Conservation (phyloP, 495 filamentous ascomycete species). For the Hyaloscypha hepaticicola region DNA sequence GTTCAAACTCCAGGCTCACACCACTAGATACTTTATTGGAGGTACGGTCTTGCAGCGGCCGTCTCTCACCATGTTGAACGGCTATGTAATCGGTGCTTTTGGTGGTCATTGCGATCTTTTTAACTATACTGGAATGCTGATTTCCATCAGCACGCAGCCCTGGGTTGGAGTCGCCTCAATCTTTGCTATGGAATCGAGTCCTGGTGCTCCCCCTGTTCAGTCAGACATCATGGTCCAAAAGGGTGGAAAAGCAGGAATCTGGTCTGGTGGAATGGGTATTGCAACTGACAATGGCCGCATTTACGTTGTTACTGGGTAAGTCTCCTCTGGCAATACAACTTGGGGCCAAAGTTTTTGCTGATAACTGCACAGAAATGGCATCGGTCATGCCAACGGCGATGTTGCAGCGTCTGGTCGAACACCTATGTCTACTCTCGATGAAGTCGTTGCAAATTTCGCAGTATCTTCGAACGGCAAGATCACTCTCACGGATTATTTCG, state of each 20-base stretch:
- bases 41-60: slow-evolving; percentile 45
- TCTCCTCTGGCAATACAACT: neutral
- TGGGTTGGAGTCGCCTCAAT: slow-evolving; percentile 27
- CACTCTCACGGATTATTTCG: slow-evolving; percentile 41
- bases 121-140: slow-evolving; percentile 46
- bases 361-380: slow-evolving; percentile 33
- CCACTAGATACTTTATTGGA: slow-evolving; percentile 40
- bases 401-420: slow-evolving; percentile 38
- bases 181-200: slow-evolving; percentile 39
- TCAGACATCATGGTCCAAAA: slow-evolving; percentile 25
- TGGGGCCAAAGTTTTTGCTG: neutral
- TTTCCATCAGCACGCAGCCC: slow-evolving; percentile 36
- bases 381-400: slow-evolving; percentile 39
- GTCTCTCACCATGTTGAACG: slow-evolving; percentile 34
- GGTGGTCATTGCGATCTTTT: slow-evolving; percentile 48
- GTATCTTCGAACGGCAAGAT: slow-evolving; percentile 36
- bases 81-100: slow-evolving; percentile 40
- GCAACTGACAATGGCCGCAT: slow-evolving; percentile 41
- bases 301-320: slow-evolving; percentile 40
- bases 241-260: slow-evolving; percentile 45
- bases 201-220: slow-evolving; percentile 32
- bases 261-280: slow-evolving; percentile 43
- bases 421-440: slow-evolving; percentile 39
- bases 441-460: slow-evolving; percentile 38
- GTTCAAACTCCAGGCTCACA: neutral